Base-by-base conservation (phyloP, 1,139 yeast genomes). In the Protomyces gravidus region DNA sequence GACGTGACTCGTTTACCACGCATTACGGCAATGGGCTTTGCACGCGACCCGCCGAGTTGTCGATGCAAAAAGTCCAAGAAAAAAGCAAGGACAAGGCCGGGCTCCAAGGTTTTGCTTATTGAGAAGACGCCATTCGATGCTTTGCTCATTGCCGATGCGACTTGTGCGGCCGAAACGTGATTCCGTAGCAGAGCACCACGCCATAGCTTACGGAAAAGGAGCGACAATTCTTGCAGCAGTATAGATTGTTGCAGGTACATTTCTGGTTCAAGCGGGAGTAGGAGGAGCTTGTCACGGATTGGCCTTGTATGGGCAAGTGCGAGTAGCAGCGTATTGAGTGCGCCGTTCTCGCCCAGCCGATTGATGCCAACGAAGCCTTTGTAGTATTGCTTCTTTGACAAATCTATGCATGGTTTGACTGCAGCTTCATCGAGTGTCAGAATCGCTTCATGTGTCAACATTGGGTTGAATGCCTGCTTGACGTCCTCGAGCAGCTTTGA, bases 121-220 rank as follows among this genome's bases (percentile, higher is more conserved):
- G 77, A 68, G 66, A 79, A 80, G 47, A 70, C 68, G 62, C 77
- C 78, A 51, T 76, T 75, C 0, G 84, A 76, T 17, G 68, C 61
- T 0, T 71, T 65, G 0, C 79, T 71, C 1, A 84, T 70, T 59
- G 71, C 73, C 64, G 81, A 83, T 53, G 84, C 69, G 13, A 86
- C 72, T 55, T 83, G 88, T 66, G 81, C 85, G 0, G 89, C 85
- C 0, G 92, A 82, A 1, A 85, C 76, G 67, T 85, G 89, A 2
- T 77, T 71, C 63, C 79, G 79, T 69, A 82, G 83, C 25, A 86
- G 73, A 47, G 73, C 71, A 0, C 78, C 74, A 4, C 84, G 84
- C 92, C 92, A 87, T 4, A 85, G 56, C 63, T 83, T 84, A 61
- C 85, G 76, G 0, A 80, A 67, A 27, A 85, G 69, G n/a, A 76